Conservation (phyloP, 441 rosid species). For the Gossypium laxum region DNA sequence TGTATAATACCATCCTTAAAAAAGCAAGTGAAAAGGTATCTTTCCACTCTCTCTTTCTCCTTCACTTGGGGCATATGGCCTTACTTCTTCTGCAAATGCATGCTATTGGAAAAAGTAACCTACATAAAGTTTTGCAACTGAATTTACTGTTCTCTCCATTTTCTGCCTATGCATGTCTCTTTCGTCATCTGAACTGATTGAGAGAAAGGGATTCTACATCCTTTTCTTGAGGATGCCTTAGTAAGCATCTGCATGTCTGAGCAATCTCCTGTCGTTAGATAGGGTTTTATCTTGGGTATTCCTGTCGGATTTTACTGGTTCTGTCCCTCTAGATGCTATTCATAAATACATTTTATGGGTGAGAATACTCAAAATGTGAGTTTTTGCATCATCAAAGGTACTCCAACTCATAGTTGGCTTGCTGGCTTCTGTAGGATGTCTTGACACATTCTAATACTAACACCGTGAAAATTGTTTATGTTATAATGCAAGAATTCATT, state of each 20-base stretch:
- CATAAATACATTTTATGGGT: background rate
- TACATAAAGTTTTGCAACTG: background rate
- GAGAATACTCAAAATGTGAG: background rate
- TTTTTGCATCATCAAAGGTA: background rate
- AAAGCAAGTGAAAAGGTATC: constrained; percentile 47
- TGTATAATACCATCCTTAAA: constrained; percentile 52
- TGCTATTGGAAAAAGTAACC: background rate
- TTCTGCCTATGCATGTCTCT: background rate
- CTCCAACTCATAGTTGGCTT: background rate
- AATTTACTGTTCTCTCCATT: background rate
- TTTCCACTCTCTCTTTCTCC: background rate
- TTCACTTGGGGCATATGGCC: background rate
- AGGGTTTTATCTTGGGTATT: background rate
- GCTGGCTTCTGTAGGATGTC: background rate
- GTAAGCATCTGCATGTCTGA: background rate
- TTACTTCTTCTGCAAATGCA: background rate
- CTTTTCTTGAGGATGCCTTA: background rate
- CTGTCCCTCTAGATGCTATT: background rate
- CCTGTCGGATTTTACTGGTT: background rate
- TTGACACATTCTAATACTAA: background rate
- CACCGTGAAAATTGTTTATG: background rate
- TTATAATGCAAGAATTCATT: background rate
- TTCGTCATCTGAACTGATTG: background rate
- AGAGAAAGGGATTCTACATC: background rate
- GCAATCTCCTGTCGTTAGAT: background rate